Base-by-base conservation (phyloP, 768 basidiomycete species). In the Boletus vinaceobasis region DNA sequence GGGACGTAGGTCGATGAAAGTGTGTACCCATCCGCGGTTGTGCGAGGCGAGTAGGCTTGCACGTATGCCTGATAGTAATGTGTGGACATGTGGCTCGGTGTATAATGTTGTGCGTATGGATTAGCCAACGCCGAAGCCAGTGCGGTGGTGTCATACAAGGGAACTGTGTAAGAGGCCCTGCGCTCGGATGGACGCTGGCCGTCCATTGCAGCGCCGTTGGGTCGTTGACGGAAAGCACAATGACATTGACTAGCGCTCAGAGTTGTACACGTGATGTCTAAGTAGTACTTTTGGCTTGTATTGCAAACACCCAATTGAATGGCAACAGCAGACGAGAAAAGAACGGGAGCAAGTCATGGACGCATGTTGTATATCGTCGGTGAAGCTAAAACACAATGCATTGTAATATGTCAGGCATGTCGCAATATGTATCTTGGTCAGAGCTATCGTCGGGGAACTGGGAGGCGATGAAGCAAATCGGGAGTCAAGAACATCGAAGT, bases 41-140 rank as follows among this genome's bases (percentile, higher is more conserved):
- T 67, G 11, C 58, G 50, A 27, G 69, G 57, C 23, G 60, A 39
- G 36, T 45, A 59, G 43, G 60, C 67, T 58, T 79, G 79, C 57
- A 72, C 53, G 59, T 82, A 82, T 23, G 81, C 82, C 60, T 83
- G 82, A 21, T 77, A 76, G 73, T 84, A 83, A 61, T 84, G 82
- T 17, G 75, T 68, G 37, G 79, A 79, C 43, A 63, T 47, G 45
- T 69, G 65, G n/a, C 64, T 50, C 35, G 68, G 68, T 53, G 66
- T 64, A 65, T 65, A 44, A 21, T 59, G 50, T 50, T 64, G 70
- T 5, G 62, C 58, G 42, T 70, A 70, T 17, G 69, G 69, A 29
- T 73, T 72, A 17, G 59, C 49, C 59, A 71, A 43, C 38, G 65
- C 61, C 0, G 61, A 58, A 4, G 66, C 66, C 5, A 71, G 53